These are phyloP conservation scores for Diaporthe longicolla DNA, from an alignment of 2,329 filamentous ascomycete genomes.

Conservation along the genomic window DNA sequence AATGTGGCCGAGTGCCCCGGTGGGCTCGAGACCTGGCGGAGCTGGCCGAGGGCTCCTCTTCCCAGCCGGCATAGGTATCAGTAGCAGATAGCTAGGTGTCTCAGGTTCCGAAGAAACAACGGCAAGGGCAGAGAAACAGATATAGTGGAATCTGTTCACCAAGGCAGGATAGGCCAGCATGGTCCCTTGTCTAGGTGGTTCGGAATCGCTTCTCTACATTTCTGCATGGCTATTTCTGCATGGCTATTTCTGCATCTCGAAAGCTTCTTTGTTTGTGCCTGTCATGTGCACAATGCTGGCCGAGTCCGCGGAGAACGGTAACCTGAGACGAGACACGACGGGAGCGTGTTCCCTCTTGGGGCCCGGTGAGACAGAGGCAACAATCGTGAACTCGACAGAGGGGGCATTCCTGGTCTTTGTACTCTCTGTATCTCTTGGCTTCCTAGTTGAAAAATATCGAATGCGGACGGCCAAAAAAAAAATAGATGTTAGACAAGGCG, in stretches of 20 bases:
- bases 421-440: background rate
- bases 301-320: conserved; percentile 24
- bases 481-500: background rate
- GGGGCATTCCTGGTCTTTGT: background rate
- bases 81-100: background rate
- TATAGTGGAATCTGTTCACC: background rate
- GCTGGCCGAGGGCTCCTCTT: background rate
- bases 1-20: background rate
- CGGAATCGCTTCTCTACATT: background rate
- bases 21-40: background rate
- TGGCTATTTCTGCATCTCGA: background rate
- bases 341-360: conserved; percentile 10
- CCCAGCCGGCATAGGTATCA: background rate
- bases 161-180: conserved; percentile 1
- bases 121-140: background rate
- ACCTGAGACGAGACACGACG: conserved; percentile 27
- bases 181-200: background rate
- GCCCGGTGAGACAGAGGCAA: conserved; percentile 1
- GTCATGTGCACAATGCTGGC: background rate
- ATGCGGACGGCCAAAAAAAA: background rate
- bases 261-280: background rate
- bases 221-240: background rate
- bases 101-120: background rate
- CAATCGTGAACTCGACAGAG: background rate
- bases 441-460: background rate